A percentile compares a stretch with the other conserved stretches of the same genome.
Conservation (phyloP, 1,139 yeast species). For the Candida labiduridarum region DNA sequence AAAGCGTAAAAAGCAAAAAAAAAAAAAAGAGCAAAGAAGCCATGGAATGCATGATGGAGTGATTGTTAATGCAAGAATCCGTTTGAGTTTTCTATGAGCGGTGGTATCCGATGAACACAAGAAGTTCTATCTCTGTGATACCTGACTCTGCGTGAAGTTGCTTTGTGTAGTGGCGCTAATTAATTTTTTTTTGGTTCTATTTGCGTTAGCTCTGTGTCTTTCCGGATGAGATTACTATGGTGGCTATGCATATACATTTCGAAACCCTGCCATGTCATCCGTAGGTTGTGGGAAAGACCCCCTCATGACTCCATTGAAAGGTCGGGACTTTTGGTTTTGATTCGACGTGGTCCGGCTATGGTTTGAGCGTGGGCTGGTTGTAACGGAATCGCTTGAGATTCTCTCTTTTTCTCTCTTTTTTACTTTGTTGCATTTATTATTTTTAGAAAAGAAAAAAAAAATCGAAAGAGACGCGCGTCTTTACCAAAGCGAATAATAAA, state of each 20-base stretch:
- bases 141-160: background rate
- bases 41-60: background rate
- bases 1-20: background rate
- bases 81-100: background rate
- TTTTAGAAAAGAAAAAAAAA: constrained; percentile 1
- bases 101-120: background rate
- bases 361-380: constrained; percentile 2
- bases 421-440: constrained; percentile 1
- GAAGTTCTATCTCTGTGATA: background rate
- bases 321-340: background rate
- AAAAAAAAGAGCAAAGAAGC: background rate
- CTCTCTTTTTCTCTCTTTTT: background rate
- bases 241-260: background rate
- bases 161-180: background rate
- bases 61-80: constrained; percentile 2
- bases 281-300: no score
- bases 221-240: background rate
- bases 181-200: background rate
- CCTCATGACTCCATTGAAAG: background rate
- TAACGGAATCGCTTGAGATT: background rate
- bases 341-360: background rate
- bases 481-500: background rate
- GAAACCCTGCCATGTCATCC: background rate
- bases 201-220: background rate
- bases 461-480: constrained; percentile 2